A percentile compares a stretch with the other conserved stretches of the same genome.
Evolutionary conservation across 495 filamentous ascomycete species (phyloP).

Genomic region (Podospora pseudocomata): DNA sequence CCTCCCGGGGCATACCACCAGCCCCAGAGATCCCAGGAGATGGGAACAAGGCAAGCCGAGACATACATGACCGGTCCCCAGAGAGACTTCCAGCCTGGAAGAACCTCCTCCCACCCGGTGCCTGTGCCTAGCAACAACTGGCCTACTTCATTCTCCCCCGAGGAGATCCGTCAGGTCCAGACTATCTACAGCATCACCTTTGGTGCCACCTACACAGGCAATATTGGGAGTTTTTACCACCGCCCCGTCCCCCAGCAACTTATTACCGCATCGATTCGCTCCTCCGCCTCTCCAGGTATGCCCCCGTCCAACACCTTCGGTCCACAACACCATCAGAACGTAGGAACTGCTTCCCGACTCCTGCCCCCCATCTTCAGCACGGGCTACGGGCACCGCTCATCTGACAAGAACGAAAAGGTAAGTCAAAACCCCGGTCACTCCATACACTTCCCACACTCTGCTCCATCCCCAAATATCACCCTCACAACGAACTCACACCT

Average conservation of each 20-base stretch:
- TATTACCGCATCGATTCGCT: no score
- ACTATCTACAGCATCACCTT: not conserved
- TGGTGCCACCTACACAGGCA: not conserved
- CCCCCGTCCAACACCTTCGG: not conserved
- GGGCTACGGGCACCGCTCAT: not conserved
- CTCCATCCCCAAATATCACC: conserved; percentile 16
- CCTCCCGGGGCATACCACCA: not conserved
- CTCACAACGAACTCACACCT: conserved; percentile 15
- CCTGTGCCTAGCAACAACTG: not conserved
- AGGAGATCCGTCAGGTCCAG: not conserved
- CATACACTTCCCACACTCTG: not conserved
- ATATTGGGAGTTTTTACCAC: not conserved
- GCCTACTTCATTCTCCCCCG: not conserved
- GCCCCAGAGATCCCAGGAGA: not conserved
- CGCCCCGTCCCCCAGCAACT: not conserved
- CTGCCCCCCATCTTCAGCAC: not conserved
- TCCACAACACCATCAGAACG: not conserved
- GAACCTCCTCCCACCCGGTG: not conserved
- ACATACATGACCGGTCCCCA: not conserved
- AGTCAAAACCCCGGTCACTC: not conserved
- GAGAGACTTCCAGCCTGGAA: not conserved
- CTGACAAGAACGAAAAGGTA: not conserved
- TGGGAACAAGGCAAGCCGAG: not conserved
- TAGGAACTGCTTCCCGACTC: not conserved
- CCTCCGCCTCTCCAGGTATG: not conserved